Base-by-base conservation (phyloP, 768 basidiomycete genomes). In the Coprinopsis marcescibilis region DNA sequence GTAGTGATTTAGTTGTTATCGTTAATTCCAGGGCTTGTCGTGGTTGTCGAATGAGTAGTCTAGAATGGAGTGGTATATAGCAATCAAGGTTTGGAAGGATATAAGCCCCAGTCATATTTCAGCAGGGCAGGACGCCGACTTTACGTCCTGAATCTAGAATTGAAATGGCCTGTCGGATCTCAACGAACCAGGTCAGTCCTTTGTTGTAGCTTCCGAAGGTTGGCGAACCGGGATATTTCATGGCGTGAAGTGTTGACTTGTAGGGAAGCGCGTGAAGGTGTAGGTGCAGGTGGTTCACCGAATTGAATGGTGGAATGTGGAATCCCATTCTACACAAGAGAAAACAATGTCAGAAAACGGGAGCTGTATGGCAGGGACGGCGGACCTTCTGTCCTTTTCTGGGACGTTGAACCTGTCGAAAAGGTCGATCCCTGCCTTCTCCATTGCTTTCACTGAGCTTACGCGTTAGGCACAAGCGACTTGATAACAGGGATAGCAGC, bases 251-350 rank as follows among this genome's bases (percentile, higher is more conserved):
- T 2, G 46, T 33, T 0, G 76, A 73, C 15, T 60, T 68, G 66
- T 84, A 87, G 0, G 88, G 88, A 43, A 86, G 59, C 3, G 68
- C 80, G 38, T 85, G 82, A 19, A 83, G 77, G 57, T 89, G 88
- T 30, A 90, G 63, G 59, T 89, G 88, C 13, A 90, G 68, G 57
- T 90, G 87, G 27, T 78, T 57, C 4, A 89, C 72, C 26, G 80
- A 81, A 48, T 77, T 82, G 62, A 84, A 86, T 0, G 88, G 88
- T 0, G 87, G 83, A 44, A 89, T 85, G 58, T 90, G 87, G 57
- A 89, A 90, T 1, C 88, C 87, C 66, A 89, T 69, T 51, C 88
- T 88, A 46, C 27, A 45, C 39, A 12, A 19, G n/a, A 43, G n/a
- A 46, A 25, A 26, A 57, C 55, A 43, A 19, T 33, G 55, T 27